Evolutionary conservation across 345 rosid species (phyloP).

Genomic region (Citrus cavaleriei): DNA sequence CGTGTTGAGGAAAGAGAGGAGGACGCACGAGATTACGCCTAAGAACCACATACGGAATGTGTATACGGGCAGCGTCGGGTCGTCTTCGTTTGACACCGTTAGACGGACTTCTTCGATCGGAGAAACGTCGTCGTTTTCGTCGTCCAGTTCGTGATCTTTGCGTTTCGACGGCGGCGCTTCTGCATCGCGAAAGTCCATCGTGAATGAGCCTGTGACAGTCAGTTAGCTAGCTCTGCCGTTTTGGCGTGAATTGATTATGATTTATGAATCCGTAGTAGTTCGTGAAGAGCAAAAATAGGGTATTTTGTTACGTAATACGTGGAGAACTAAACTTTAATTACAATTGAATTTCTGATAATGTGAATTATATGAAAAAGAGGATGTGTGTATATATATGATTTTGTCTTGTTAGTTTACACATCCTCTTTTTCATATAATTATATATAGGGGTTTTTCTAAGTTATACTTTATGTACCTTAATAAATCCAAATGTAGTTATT

Average conservation of each 20-base stretch:
- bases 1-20: conserved; percentile 64
- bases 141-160: not conserved
- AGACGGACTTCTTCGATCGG: conserved; percentile 60
- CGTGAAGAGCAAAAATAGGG: not conserved
- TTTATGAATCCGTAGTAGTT: not conserved
- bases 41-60: conserved; percentile 68
- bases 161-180: not conserved
- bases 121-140: conserved; percentile 36
- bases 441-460: too few species aligned
- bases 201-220: not conserved
- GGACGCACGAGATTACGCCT: conserved; percentile 44
- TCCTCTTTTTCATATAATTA: too few species aligned
- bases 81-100: conserved; percentile 51
- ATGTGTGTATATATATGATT: too few species aligned
- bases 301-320: not conserved
- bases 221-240: not conserved
- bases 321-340: too few species aligned
- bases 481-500: too few species aligned
- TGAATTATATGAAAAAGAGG: too few species aligned
- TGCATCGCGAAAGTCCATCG: conserved; percentile 16
- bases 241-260: not conserved
- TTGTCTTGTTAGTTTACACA: too few species aligned
- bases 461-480: too few species aligned
- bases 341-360: too few species aligned
- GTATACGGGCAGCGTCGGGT: conserved; percentile 54